Conservation (phyloP, 2,329 filamentous ascomycete genomes). For the Aspergillus pseudonomiae region DNA sequence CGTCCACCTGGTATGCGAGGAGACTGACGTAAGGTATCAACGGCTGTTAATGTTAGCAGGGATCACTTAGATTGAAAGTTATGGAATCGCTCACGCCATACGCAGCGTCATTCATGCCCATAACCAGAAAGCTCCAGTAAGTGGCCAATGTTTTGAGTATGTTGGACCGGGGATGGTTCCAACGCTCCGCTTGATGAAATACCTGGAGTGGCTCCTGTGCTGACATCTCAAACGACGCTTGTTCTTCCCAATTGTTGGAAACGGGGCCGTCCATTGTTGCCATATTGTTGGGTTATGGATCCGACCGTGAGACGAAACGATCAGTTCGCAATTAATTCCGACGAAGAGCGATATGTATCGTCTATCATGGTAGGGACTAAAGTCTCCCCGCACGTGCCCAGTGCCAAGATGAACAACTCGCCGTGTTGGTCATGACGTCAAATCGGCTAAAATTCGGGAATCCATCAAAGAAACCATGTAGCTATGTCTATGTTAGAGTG, state of each 20-base stretch:
- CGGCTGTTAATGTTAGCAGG: not conserved
- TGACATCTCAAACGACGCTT: not conserved
- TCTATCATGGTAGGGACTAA: not conserved
- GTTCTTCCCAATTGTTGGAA: not conserved
- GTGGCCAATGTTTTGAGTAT: slow-evolving; percentile 14
- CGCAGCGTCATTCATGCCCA: slow-evolving; percentile 28
- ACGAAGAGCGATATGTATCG: not conserved
- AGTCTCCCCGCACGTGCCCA: not conserved
- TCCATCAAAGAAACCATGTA: not conserved
- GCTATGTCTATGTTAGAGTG: not conserved
- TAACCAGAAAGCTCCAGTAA: slow-evolving; percentile 25
- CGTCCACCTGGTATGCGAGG: no score
- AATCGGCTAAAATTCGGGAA: not conserved
- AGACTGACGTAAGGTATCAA: not conserved
- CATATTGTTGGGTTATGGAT: not conserved
- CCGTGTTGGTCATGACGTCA: not conserved
- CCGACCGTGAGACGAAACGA: not conserved
- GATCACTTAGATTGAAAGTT: not conserved
- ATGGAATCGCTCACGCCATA: slow-evolving; percentile 1
- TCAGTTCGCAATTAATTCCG: not conserved
- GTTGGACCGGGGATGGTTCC: slow-evolving; percentile 6
- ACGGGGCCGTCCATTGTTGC: not conserved
- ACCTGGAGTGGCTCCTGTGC: not conserved
- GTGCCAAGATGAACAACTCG: not conserved
- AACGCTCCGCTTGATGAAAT: not conserved